phyloP scores from a whole-genome alignment of 345 rosid species.

The Gossypium arboreum region DNA sequence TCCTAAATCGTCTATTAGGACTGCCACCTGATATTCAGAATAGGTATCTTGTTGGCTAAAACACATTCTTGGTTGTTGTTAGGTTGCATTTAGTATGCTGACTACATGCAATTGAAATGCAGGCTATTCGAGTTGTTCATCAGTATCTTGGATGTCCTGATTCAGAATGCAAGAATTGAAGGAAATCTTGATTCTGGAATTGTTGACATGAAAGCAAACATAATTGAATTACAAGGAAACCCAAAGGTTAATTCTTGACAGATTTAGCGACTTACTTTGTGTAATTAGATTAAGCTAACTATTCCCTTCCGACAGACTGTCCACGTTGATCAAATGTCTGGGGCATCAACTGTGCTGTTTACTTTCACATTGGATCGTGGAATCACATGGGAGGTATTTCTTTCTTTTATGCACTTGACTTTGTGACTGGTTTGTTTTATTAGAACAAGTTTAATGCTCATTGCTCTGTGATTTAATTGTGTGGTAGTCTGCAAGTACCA shows the following conservation, averaged over 20 bases:
- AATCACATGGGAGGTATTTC: conserved; percentile 81
- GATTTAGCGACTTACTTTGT: conserved; percentile 19
- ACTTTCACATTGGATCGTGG: conserved; percentile 94
- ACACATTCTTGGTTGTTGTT: conserved; percentile 9
- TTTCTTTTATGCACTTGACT: conserved; percentile 11
- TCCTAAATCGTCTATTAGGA: conserved; percentile 88
- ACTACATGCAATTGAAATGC: conserved; percentile 27
- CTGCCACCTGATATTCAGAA: conserved; percentile 97
- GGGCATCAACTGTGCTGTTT: conserved; percentile 86
- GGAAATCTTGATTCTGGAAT: conserved; percentile 95
- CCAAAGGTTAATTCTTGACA: conserved; percentile 69
- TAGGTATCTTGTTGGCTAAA: conserved; percentile 44
- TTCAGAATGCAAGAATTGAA: conserved; percentile 92
- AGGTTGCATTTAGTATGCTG: conserved; percentile 15
- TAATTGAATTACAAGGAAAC: conserved; percentile 66
- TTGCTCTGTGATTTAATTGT: conserved; percentile 6
- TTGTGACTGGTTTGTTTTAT: conserved; percentile 2
- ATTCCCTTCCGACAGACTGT: conserved; percentile 57
- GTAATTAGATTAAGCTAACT: conserved; percentile 24
- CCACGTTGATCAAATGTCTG: conserved; percentile 92
- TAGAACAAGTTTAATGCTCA: not conserved
- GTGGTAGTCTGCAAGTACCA: conserved; percentile 66
- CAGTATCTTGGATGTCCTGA: conserved; percentile 76
- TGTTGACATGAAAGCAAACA: conserved; percentile 91
- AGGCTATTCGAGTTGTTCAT: conserved; percentile 93